Evolutionary conservation across 352 stramenopile genomes (phyloP).

Genomic region (Pythium insidiosum): DNA sequence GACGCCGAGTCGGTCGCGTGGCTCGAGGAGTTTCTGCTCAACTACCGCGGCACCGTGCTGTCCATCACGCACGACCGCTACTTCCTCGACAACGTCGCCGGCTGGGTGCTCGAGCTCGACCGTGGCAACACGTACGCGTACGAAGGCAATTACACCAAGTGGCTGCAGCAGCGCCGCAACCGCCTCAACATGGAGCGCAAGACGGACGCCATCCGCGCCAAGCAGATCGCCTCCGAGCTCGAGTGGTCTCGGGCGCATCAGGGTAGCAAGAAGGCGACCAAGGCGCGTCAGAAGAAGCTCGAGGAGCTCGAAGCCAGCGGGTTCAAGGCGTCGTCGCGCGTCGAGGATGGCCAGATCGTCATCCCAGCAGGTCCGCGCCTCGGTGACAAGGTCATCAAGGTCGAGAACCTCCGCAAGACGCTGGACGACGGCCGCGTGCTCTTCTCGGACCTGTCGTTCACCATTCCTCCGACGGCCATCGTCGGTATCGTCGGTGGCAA

Average conservation of each 20-base stretch:
- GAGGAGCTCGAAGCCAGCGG: conserved; percentile 83
- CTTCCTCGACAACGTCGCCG: conserved; percentile 97
- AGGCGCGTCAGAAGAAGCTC: conserved; percentile 91
- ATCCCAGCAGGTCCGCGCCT: conserved; percentile 91
- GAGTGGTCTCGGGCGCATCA: conserved; percentile 90
- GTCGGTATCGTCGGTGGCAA: conserved; percentile 98
- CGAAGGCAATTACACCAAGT: conserved; percentile 98
- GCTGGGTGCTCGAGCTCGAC: conserved; percentile 98
- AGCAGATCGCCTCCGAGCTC: conserved; percentile 90
- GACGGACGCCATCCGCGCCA: conserved; percentile 81
- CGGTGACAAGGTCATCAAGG: conserved; percentile 89
- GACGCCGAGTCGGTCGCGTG: conserved; percentile 95
- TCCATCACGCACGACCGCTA: conserved; percentile 98
- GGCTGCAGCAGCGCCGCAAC: conserved; percentile 93
- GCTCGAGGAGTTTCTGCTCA: conserved; percentile 96
- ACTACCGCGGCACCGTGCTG: conserved; percentile 95
- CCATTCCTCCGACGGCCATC: conserved; percentile 92
- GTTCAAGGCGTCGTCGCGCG: conserved; percentile 33
- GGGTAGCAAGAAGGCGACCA: conserved; percentile 83
- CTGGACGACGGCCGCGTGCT: conserved; percentile 73
- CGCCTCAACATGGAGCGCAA: conserved; percentile 94
- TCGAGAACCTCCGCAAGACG: conserved; percentile 65
- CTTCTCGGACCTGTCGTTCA: conserved; percentile 93
- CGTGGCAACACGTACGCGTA: conserved; percentile 95
- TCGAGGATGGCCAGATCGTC: conserved; percentile 84